A percentile compares a stretch with the other conserved stretches of the same genome.
phyloP scores from a whole-genome alignment of 169 alveolate species.

The Cystoisospora suis region DNA sequence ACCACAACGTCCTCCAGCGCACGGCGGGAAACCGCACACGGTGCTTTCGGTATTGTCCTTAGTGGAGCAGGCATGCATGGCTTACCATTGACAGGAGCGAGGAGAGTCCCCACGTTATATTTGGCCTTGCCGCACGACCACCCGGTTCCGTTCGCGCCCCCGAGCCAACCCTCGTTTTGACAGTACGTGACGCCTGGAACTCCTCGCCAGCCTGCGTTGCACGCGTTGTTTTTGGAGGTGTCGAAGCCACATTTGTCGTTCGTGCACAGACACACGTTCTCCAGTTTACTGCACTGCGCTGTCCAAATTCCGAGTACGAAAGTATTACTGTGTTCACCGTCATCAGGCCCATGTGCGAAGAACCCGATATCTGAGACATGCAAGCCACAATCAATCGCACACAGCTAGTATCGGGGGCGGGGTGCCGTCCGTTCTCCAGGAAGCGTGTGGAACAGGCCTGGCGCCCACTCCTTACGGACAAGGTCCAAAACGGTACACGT shows the following conservation, averaged over 20 bases:
- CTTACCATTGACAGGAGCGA: neutral
- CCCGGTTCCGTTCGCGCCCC: slow-evolving; percentile 1
- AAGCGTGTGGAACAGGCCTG: too few relatives aligned
- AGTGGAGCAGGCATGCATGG: too few relatives aligned
- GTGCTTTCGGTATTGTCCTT: too few relatives aligned
- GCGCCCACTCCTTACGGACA: too few relatives aligned
- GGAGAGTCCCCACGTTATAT: neutral
- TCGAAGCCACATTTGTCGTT: slow-evolving; percentile 18
- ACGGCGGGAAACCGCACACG: too few relatives aligned
- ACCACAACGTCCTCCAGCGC: too few relatives aligned
- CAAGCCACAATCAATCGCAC: too few relatives aligned
- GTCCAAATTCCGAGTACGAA: slow-evolving; percentile 21
- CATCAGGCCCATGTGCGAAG: slow-evolving; percentile 15
- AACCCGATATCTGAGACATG: too few relatives aligned
- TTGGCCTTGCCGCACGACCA: neutral
- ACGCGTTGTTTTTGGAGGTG: neutral
- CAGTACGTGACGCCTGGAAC: neutral
- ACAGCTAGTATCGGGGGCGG: too few relatives aligned
- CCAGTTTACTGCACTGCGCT: neutral
- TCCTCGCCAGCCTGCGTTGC: neutral
- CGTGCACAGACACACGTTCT: slow-evolving; percentile 2
- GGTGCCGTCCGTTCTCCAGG: too few relatives aligned
- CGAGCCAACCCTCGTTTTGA: slow-evolving; percentile 11
- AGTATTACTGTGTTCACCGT: neutral
- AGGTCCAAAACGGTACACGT: too few relatives aligned